Evolutionary conservation across 2,329 filamentous ascomycete genomes (phyloP).

Genomic region (Knufia fluminis): DNA sequence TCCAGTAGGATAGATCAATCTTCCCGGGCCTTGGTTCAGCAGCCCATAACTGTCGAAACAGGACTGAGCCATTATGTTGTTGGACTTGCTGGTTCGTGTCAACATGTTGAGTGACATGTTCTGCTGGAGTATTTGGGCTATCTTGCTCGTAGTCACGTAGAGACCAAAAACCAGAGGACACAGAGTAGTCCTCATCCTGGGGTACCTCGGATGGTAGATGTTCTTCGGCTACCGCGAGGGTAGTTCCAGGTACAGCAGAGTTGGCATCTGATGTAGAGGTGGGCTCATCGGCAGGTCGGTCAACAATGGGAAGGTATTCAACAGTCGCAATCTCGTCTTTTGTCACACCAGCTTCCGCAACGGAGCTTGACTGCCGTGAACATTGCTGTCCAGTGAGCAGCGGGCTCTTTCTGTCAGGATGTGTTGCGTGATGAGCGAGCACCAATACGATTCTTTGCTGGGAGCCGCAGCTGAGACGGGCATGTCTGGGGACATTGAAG

Average conservation of each 20-base stretch:
- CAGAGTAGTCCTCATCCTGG: neutral
- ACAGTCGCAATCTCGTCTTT: no score
- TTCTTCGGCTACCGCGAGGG: no score
- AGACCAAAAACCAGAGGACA: conserved; percentile 1
- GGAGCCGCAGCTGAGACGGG: neutral
- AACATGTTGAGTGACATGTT: neutral
- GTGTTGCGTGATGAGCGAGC: no score
- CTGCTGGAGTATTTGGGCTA: neutral
- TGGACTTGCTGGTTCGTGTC: neutral
- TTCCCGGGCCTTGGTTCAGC: neutral
- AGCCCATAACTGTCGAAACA: neutral
- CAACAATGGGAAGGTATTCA: no score
- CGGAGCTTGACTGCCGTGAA: no score
- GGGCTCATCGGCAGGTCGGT: no score
- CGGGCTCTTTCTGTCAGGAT: no score
- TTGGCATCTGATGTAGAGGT: no score
- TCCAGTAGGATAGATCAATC: neutral
- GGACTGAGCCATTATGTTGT: neutral
- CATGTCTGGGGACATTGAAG: neutral
- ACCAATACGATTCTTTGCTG: neutral
- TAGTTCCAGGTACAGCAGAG: no score
- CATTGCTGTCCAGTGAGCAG: no score
- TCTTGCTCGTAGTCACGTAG: neutral
- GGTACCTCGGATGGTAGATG: no score
- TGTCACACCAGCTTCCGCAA: no score